Evolutionary conservation across 2,329 filamentous ascomycete genomes (phyloP), one percentile per base, ranked within the genome.

Genomic region (Fusarium secorum): DNA sequence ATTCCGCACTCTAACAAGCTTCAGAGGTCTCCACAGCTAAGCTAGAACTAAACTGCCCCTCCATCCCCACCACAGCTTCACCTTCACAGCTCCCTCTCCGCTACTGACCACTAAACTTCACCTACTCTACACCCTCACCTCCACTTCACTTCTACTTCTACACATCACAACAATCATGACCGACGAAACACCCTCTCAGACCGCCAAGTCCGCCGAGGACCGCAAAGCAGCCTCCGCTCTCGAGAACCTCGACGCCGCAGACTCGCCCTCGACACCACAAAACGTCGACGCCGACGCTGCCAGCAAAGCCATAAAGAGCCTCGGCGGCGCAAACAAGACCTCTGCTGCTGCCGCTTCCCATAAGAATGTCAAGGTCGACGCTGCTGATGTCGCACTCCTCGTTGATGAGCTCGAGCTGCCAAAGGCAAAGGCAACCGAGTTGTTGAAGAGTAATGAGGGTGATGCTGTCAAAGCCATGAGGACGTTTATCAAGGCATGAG

Each of bases 191-290:
- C 80, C 85, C 72, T 80, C 81, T 36, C 71, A 80, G 35, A 80
- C 83, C 61, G 86, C 87, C 76, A 91, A 90, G 81, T 89, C 87
- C 44, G 91, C 91, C 77, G 91, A 94, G 81, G 91, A 93, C 82
- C 90, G 91, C 81, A 93, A 93, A 81, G 91, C 91, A 48, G 91
- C 91, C 42, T 90, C 90, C 11, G 92, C 92, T 33, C 88, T 94
- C 65, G 91, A 90, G 51, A 88, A 86, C 67, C 89, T 95, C 72
- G 91, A 93, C 78, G 79, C 83, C 41, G 79, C 83, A 45, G 79
- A 81, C 39, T 84, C 83, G 63, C 83, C 78, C 36, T 77, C 80
- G 22, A 77, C 81, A 5, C 80, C 83, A 49, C 86, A 88, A 68
- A 84, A 90, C 68, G 88, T 92, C 73, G 91, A 94, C 78, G 83